Evolutionary conservation across 176 grass and related monocot species (phyloP).

Genomic region (Carex kokanica): DNA sequence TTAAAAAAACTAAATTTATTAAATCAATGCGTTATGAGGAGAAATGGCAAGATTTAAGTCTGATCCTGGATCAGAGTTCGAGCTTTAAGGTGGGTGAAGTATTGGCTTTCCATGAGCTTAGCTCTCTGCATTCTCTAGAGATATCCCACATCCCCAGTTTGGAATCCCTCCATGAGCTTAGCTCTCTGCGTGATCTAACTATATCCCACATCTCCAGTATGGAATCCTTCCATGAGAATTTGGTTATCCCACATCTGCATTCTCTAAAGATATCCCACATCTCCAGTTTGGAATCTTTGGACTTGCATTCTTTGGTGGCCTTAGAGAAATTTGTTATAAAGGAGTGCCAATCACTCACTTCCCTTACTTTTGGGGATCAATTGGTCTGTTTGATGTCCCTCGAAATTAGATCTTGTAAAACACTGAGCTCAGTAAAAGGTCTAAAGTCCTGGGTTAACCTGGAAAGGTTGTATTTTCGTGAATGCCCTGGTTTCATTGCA

Average conservation of each 20-base stretch:
- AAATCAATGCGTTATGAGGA: no score
- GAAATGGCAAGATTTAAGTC: no score
- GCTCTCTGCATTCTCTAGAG: neutral
- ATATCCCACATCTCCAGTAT: no score
- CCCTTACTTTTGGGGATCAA: neutral
- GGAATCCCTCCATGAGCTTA: neutral
- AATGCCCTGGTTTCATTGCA: neutral
- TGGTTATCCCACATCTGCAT: no score
- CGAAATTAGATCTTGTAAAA: rapidly evolving
- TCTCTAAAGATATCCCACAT: constrained; percentile 12
- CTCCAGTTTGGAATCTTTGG: neutral
- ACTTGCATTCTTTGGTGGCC: neutral
- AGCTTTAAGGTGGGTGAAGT: no score
- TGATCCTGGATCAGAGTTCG: no score
- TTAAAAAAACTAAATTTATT: no score
- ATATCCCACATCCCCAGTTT: neutral
- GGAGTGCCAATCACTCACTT: neutral
- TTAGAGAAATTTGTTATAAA: neutral
- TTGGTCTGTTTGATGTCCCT: neutral
- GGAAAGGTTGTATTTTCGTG: rapidly evolving
- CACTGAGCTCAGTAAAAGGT: neutral
- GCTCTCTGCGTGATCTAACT: neutral
- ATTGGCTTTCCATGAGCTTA: neutral
- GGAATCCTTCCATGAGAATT: no score
- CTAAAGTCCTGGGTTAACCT: neutral